Evolutionary conservation across 257 asterid species (phyloP).

Genomic region (Solanum etuberosum): DNA sequence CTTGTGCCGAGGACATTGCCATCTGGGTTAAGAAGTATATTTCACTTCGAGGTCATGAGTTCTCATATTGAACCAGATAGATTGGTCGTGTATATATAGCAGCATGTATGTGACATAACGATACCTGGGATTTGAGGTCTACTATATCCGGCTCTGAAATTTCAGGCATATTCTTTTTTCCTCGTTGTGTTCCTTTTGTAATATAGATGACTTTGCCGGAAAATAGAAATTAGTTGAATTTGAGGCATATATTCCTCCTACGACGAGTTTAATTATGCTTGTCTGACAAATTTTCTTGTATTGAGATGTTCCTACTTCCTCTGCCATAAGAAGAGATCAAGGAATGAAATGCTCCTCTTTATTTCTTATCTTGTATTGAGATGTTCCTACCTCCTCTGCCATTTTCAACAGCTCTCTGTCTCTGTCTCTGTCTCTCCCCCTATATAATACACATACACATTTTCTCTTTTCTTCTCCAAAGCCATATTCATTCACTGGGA

Average conservation of each 20-base stretch:
- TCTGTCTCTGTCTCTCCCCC: too few species aligned
- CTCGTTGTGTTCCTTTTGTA: slow-evolving; percentile 19
- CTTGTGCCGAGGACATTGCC: slow-evolving; percentile 77
- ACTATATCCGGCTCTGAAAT: not conserved
- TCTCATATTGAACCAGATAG: slow-evolving; percentile 51
- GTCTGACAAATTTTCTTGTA: slow-evolving; percentile 12
- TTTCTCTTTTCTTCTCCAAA: too few species aligned
- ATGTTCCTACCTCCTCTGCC: too few species aligned
- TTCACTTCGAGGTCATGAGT: slow-evolving; percentile 86
- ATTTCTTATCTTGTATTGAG: not conserved
- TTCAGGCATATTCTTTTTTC: not conserved
- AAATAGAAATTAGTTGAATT: slow-evolving; percentile 14
- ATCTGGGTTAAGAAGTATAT: slow-evolving; percentile 87
- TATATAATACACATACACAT: too few species aligned
- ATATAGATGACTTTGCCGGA: slow-evolving; percentile 20
- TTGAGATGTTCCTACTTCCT: not conserved
- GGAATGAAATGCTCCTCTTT: not conserved
- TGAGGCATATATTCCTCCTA: not conserved
- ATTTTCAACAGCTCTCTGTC: too few species aligned
- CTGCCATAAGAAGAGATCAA: not conserved
- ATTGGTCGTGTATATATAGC: not conserved
- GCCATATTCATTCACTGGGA: too few species aligned
- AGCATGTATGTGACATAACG: not conserved
- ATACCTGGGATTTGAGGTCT: not conserved
- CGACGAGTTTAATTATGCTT: not conserved